Evolutionary conservation across 2,329 filamentous ascomycete genomes (phyloP).

Genomic region (Aspergillus quadrilineatus): DNA sequence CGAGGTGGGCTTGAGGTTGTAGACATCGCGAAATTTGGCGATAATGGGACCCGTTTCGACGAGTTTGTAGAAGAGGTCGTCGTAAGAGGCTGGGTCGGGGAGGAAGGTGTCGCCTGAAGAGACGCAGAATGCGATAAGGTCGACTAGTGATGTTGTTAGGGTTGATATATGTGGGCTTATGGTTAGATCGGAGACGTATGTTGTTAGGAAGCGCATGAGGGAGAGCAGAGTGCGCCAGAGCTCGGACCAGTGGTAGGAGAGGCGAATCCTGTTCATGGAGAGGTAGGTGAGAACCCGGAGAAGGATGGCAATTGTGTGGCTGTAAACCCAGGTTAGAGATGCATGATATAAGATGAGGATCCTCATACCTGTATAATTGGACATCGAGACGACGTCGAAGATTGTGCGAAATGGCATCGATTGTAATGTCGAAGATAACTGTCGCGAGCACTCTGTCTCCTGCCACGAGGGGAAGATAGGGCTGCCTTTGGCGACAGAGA

Average conservation of each 20-base stretch:
- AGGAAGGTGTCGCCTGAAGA: constrained; percentile 88
- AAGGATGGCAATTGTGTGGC: constrained; percentile 74
- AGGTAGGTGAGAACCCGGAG: constrained; percentile 81
- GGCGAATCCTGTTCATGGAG: constrained; percentile 74
- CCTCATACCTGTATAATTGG: constrained; percentile 67
- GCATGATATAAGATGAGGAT: background rate
- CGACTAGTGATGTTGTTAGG: constrained; percentile 74
- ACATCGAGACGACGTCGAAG: constrained; percentile 81
- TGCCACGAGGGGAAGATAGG: constrained; percentile 73
- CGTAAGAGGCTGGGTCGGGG: constrained; percentile 81
- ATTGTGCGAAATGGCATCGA: constrained; percentile 93
- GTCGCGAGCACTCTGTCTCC: constrained; percentile 72
- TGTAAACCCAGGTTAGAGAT: constrained; percentile 22
- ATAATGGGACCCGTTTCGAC: constrained; percentile 87
- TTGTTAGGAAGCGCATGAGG: constrained; percentile 85
- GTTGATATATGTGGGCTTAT: constrained; percentile 66
- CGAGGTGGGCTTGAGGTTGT: constrained; percentile 47
- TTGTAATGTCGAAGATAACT: constrained; percentile 78
- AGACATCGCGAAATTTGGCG: constrained; percentile 76
- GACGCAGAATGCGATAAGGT: constrained; percentile 78
- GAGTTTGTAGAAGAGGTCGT: constrained; percentile 97
- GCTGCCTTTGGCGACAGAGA: constrained; percentile 84
- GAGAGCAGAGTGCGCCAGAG: constrained; percentile 87
- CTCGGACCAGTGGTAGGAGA: constrained; percentile 92
- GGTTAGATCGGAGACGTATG: constrained; percentile 77